Evolutionary conservation across 768 basidiomycete species (phyloP).

Genomic region (Leucocoprinus leucothites): DNA sequence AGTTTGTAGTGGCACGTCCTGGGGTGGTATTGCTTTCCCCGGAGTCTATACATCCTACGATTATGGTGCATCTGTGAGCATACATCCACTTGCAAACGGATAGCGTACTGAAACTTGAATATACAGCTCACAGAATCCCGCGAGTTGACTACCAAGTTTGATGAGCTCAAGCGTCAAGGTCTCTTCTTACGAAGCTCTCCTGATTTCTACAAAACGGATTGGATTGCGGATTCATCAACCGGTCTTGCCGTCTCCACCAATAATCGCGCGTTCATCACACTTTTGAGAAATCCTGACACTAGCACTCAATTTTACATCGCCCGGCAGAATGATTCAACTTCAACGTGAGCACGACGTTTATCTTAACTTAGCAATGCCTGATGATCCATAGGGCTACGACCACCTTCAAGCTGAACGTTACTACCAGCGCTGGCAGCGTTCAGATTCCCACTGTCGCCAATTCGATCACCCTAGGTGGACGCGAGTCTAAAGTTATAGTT

Average conservation of each 20-base stretch:
- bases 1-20: constrained; percentile 68
- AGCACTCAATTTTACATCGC: constrained; percentile 65
- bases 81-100: neutral
- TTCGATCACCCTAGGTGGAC: constrained; percentile 58
- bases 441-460: constrained; percentile 54
- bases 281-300: constrained; percentile 68
- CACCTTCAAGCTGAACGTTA: constrained; percentile 59
- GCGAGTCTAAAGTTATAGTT: constrained; percentile 72
- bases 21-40: constrained; percentile 79
- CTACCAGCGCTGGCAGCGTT: constrained; percentile 47
- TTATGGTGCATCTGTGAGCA: constrained; percentile 61
- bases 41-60: constrained; percentile 82
- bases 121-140: constrained; percentile 61
- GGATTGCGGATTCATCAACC: constrained; percentile 59
- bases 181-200: constrained; percentile 78
- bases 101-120: neutral
- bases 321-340: constrained; percentile 65
- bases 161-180: constrained; percentile 75
- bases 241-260: constrained; percentile 40
- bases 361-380: neutral
- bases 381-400: constrained; percentile 35
- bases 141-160: constrained; percentile 61
- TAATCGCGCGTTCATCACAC: constrained; percentile 52
- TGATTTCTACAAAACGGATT: constrained; percentile 78
- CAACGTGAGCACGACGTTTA: constrained; percentile 44